These are phyloP conservation scores for Solanum hybrid DNA, from an alignment of 305 asterid species.

Conservation along the genomic window DNA sequence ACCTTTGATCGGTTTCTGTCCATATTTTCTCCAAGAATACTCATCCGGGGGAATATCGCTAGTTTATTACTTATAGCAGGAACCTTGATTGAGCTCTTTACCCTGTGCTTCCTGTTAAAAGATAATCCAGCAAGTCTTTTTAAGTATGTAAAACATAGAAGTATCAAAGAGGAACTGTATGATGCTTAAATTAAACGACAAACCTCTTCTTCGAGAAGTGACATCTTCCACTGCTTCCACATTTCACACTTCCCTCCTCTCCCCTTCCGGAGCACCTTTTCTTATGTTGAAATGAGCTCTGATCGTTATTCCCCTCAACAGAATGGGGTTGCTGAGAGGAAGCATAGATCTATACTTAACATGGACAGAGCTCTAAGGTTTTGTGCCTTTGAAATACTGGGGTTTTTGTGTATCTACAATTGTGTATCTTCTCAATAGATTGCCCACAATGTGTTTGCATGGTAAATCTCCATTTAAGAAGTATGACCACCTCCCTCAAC, in stretches of 20 bases:
- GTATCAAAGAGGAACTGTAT: not conserved
- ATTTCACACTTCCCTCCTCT: constrained; percentile 72
- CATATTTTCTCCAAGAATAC: constrained; percentile 94
- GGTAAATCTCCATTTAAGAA: not conserved
- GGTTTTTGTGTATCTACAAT: not conserved
- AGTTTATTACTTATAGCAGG: constrained; percentile 89
- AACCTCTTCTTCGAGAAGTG: constrained; percentile 96
- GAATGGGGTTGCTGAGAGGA: constrained; percentile 18
- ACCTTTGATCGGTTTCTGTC: constrained; percentile 91
- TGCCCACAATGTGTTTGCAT: not conserved
- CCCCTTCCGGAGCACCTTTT: constrained; percentile 68
- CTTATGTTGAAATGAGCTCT: constrained; percentile 53
- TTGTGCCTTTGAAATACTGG: not conserved
- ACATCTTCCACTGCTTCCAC: constrained; percentile 71
- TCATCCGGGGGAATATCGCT: constrained; percentile 89
- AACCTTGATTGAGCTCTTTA: constrained; percentile 73
- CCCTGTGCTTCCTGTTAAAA: constrained; percentile 67
- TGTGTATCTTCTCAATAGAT: not conserved
- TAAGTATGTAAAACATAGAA: not conserved
- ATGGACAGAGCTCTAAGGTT: not conserved
- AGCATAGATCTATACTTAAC: not conserved
- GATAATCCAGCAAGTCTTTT: not conserved
- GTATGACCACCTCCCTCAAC: not conserved
- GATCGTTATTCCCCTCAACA: constrained; percentile 49
- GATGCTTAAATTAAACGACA: not conserved